Conservation (phyloP, 108 stramenopile genomes). For the Ochromonas danica region DNA sequence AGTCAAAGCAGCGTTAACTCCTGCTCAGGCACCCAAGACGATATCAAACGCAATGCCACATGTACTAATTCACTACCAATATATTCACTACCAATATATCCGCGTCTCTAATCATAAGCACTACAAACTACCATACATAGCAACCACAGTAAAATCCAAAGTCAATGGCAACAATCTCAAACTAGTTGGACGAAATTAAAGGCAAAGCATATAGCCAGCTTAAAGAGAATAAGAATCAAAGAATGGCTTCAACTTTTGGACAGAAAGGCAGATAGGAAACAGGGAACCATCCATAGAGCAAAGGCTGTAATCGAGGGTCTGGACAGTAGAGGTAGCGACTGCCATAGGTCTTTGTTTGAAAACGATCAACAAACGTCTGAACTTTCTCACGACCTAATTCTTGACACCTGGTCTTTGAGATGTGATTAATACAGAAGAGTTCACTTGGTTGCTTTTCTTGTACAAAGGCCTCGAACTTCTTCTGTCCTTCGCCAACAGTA, state of each 20-base stretch:
- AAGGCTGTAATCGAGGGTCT: background rate
- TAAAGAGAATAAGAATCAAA: no score
- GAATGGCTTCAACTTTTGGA: slow-evolving; percentile 12
- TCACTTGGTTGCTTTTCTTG: background rate
- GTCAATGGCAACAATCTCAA: no score
- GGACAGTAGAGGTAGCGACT: background rate
- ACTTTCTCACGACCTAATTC: background rate
- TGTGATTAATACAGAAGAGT: slow-evolving; percentile 2
- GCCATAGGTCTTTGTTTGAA: background rate
- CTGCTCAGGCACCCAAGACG: no score
- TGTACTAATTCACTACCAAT: no score
- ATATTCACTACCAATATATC: no score
- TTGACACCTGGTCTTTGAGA: background rate
- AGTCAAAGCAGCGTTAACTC: no score
- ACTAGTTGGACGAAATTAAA: no score
- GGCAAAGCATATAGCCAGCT: no score
- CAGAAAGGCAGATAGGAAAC: background rate
- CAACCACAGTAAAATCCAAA: no score
- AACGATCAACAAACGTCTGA: background rate
- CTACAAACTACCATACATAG: no score
- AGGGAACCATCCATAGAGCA: slow-evolving; percentile 4
- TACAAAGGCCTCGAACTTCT: background rate
- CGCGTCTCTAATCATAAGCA: no score
- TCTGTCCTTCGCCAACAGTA: background rate
- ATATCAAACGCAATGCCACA: no score